phyloP scores from a whole-genome alignment of 139 green algal species.

The Eudorina sp. region DNA sequence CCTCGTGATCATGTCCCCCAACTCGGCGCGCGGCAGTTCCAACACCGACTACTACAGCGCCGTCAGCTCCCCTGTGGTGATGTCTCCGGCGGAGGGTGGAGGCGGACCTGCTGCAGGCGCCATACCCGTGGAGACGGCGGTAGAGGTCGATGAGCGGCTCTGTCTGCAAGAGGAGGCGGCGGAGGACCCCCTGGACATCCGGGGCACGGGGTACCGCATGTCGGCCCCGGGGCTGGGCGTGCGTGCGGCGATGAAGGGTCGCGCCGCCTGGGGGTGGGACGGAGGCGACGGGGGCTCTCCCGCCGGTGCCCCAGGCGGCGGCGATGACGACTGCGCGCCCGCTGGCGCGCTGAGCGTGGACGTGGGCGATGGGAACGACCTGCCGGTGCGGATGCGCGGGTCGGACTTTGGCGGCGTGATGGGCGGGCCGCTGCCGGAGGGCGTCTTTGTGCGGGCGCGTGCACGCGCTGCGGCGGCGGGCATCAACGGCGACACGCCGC shows the following conservation, averaged over 20 bases:
- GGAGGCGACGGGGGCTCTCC: not conserved
- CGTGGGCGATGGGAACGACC: too few species aligned
- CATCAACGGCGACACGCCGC: not conserved
- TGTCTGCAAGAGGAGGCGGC: not conserved
- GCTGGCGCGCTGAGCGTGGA: too few species aligned
- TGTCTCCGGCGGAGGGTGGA: not conserved
- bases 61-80: not conserved
- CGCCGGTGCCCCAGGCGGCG: not conserved
- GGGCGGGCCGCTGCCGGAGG: not conserved
- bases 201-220: not conserved
- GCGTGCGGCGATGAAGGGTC: not conserved
- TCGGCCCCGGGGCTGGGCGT: not conserved
- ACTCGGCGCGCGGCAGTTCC: not conserved
- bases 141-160: conserved; percentile 20
- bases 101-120: not conserved
- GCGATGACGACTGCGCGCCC: not conserved
- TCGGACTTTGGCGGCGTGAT: not conserved
- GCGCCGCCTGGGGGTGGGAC: not conserved
- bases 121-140: not conserved
- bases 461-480: not conserved
- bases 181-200: not conserved
- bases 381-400: not conserved
- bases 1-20: not conserved
- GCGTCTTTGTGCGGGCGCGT: not conserved
- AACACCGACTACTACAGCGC: not conserved